phyloP scores from a whole-genome alignment of 2,329 filamentous ascomycete genomes.

The Hypoxylon sp. region DNA sequence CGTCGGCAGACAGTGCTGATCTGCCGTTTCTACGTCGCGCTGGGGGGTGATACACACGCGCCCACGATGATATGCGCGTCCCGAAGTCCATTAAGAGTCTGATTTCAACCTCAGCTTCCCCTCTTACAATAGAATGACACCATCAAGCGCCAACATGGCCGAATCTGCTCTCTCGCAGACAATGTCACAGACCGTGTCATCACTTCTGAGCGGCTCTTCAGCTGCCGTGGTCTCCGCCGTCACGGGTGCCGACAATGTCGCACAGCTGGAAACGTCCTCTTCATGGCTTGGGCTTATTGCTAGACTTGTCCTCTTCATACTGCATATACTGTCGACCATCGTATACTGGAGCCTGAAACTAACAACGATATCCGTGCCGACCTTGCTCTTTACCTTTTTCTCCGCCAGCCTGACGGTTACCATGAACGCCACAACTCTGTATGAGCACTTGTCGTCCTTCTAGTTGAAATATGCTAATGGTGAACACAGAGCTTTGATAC shows the following conservation, averaged over 20 bases:
- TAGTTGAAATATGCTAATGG: constrained; percentile 51
- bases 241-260: constrained; percentile 36
- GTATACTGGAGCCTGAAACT: constrained; percentile 85
- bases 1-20: constrained; percentile 11
- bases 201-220: constrained; percentile 38
- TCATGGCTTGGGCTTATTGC: constrained; percentile 67
- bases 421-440: constrained; percentile 98
- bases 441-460: constrained; percentile 47
- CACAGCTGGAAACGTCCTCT: constrained; percentile 41
- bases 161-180: constrained; percentile 37
- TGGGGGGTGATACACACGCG: constrained; percentile 35
- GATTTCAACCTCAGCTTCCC: constrained; percentile 1
- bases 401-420: constrained; percentile 87
- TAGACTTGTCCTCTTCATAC: constrained; percentile 60
- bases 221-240: constrained; percentile 37
- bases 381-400: constrained; percentile 73
- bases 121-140: constrained; percentile 18
- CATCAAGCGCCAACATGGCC: constrained; percentile 16
- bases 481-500: constrained; percentile 54
- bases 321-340: constrained; percentile 65
- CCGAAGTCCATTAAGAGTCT: not conserved
- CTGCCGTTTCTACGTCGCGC: constrained; percentile 12
- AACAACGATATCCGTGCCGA: constrained; percentile 86
- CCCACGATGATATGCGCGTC: constrained; percentile 9
- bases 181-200: constrained; percentile 39